These are phyloP conservation scores for Fusarium sp. DNA, from an alignment of 2,329 filamentous ascomycete genomes.

Conservation along the genomic window DNA sequence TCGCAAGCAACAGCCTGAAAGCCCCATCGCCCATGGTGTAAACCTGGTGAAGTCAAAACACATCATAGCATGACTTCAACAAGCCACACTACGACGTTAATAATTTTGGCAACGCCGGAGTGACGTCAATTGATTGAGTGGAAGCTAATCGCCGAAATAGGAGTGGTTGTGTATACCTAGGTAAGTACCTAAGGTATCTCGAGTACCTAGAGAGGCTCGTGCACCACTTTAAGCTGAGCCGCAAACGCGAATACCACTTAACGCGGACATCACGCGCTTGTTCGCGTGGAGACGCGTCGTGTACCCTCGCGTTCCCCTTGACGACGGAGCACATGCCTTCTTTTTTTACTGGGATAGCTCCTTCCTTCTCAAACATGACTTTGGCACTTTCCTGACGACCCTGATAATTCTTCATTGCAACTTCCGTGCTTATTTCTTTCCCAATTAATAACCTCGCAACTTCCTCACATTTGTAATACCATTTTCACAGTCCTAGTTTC, in stretches of 20 bases:
- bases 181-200: too few relatives aligned
- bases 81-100: conserved; percentile 6
- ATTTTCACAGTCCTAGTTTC: background rate
- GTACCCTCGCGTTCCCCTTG: conserved; percentile 35
- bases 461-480: conserved; percentile 14
- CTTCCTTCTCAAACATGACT: conserved; percentile 27
- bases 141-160: background rate
- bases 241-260: conserved; percentile 9
- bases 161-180: conserved; percentile 4
- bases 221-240: conserved; percentile 10
- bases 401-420: conserved; percentile 6
- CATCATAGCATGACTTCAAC: background rate
- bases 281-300: conserved; percentile 16
- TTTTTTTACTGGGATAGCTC: conserved; percentile 17
- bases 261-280: conserved; percentile 14
- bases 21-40: background rate
- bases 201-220: conserved; percentile 4
- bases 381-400: conserved; percentile 17
- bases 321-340: conserved; percentile 34
- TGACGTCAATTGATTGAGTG: conserved; percentile 13
- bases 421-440: conserved; percentile 14
- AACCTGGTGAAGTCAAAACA: background rate
- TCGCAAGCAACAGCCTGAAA: background rate
- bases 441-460: background rate
- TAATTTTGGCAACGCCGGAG: conserved; percentile 1